Evolutionary conservation across 2,329 filamentous ascomycete genomes (phyloP).

Genomic region (Beauveria sp.): DNA sequence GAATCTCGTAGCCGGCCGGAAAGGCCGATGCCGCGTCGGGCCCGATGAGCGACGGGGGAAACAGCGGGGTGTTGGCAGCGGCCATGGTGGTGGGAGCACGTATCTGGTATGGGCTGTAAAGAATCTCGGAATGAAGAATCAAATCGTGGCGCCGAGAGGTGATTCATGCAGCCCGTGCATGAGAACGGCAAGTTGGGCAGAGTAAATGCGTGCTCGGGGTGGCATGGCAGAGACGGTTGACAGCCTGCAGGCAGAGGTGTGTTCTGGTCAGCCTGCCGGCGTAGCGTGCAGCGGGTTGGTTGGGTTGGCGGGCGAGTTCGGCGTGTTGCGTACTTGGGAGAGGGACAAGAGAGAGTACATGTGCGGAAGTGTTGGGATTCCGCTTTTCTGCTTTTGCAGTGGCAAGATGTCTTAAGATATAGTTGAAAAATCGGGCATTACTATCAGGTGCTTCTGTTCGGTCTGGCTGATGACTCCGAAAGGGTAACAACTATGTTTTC

Average conservation of each 20-base stretch:
- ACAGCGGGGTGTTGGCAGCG: constrained; percentile 36
- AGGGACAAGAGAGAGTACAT: too few species aligned
- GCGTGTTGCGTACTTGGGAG: not conserved
- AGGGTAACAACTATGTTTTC: too few species aligned
- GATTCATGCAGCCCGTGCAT: not conserved
- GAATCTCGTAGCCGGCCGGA: constrained; percentile 62
- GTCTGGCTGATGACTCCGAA: too few species aligned
- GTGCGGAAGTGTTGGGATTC: not conserved
- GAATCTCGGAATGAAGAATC: not conserved
- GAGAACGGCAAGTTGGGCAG: not conserved
- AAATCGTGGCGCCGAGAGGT: not conserved
- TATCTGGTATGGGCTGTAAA: not conserved
- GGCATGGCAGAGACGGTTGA: not conserved
- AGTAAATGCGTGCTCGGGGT: not conserved
- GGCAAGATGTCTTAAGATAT: too few species aligned
- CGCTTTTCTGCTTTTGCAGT: not conserved
- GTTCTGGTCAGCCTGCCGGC: not conserved
- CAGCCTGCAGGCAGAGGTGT: not conserved
- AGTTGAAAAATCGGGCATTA: too few species aligned
- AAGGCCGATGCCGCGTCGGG: constrained; percentile 51
- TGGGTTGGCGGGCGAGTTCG: not conserved
- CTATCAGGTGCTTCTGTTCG: too few species aligned
- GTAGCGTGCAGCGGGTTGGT: not conserved
- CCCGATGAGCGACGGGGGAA: constrained; percentile 59
- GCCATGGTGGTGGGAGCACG: constrained; percentile 11